Conservation (phyloP, 2,329 filamentous ascomycete genomes). For the Pyrenochaeta sp. region DNA sequence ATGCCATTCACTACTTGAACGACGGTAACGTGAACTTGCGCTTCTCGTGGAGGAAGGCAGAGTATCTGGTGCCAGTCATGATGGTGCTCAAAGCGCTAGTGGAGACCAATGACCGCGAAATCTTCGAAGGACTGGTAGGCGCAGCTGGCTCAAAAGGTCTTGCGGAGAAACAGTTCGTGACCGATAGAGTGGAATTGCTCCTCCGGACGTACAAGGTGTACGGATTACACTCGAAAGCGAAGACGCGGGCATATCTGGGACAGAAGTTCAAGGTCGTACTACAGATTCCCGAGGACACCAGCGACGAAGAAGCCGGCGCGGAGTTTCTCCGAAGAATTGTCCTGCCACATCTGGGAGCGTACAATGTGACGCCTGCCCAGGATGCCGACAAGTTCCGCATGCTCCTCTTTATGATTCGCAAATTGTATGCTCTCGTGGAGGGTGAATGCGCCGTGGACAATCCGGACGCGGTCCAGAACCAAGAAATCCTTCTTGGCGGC, state of each 20-base stretch:
- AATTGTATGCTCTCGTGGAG: constrained; percentile 90
- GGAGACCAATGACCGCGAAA: constrained; percentile 95
- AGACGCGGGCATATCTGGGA: constrained; percentile 87
- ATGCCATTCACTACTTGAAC: constrained; percentile 92
- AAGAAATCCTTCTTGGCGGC: constrained; percentile 91
- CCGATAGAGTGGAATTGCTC: constrained; percentile 90
- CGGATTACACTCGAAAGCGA: constrained; percentile 78
- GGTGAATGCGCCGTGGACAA: constrained; percentile 95
- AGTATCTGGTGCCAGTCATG: constrained; percentile 93
- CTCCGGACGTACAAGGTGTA: constrained; percentile 94
- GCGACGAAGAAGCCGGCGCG: constrained; percentile 86
- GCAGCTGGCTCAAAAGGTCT: constrained; percentile 77
- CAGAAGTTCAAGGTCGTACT: constrained; percentile 91
- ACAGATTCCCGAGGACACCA: constrained; percentile 82
- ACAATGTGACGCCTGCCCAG: constrained; percentile 82
- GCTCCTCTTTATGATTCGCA: constrained; percentile 94
- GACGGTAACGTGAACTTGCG: constrained; percentile 97
- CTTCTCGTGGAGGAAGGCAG: constrained; percentile 97
- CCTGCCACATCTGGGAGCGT: constrained; percentile 87
- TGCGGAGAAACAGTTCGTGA: constrained; percentile 86
- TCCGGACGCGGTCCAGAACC: constrained; percentile 94
- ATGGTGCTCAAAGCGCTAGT: constrained; percentile 96
- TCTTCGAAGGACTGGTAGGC: constrained; percentile 93
- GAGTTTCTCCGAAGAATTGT: constrained; percentile 92
- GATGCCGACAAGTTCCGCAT: constrained; percentile 93